These are phyloP conservation scores for Beauveria sp. DNA, from an alignment of 2,329 filamentous ascomycete species.

Conservation along the genomic window DNA sequence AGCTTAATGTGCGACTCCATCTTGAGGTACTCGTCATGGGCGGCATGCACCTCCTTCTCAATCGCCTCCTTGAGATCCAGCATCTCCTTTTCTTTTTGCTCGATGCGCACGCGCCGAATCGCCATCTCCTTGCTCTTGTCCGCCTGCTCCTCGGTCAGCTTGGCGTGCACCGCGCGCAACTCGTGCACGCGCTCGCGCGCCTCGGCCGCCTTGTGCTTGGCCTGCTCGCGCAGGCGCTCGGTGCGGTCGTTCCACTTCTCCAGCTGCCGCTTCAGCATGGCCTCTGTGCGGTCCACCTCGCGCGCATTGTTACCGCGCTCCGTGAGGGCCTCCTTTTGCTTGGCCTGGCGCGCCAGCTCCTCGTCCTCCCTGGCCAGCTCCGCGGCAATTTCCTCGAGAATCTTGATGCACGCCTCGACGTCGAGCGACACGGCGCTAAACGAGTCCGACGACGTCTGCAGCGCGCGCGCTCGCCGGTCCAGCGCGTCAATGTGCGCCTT, in stretches of 20 bases:
- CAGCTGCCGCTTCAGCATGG: slow-evolving; percentile 74
- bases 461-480: slow-evolving; percentile 76
- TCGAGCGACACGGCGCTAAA: slow-evolving; percentile 79
- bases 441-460: slow-evolving; percentile 87
- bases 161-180: slow-evolving; percentile 69
- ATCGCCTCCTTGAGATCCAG: slow-evolving; percentile 95
- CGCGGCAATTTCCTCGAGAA: slow-evolving; percentile 78
- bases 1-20: slow-evolving; percentile 95
- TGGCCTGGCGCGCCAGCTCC: slow-evolving; percentile 69
- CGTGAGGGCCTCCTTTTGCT: slow-evolving; percentile 78
- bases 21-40: slow-evolving; percentile 92
- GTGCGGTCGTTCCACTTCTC: slow-evolving; percentile 81
- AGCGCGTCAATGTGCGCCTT: slow-evolving; percentile 80
- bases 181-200: slow-evolving; percentile 89
- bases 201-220: slow-evolving; percentile 69
- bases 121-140: slow-evolving; percentile 92
- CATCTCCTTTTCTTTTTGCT: slow-evolving; percentile 99
- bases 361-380: slow-evolving; percentile 90
- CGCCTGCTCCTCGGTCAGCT: slow-evolving; percentile 73
- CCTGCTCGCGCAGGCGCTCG: slow-evolving; percentile 72
- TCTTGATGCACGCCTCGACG: slow-evolving; percentile 78
- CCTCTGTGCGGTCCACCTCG: slow-evolving; percentile 84
- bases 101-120: slow-evolving; percentile 82
- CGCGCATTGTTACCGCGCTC: slow-evolving; percentile 84
- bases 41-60: slow-evolving; percentile 83